Evolutionary conservation across 805 yeast species (phyloP).

Genomic region (Kuraishia hungarica): DNA sequence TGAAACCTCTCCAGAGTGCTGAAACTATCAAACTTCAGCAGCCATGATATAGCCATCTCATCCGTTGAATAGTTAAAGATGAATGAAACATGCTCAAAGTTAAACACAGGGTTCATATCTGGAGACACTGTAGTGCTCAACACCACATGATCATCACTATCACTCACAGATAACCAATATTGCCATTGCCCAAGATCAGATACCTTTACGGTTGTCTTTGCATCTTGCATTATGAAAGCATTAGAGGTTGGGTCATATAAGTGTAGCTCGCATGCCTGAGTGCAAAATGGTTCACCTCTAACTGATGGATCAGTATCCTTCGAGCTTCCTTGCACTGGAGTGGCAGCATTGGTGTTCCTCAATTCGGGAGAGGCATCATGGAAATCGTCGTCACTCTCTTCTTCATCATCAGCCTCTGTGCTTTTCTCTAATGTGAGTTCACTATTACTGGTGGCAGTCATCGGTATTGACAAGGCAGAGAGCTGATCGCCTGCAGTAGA

Average conservation of each 20-base stretch:
- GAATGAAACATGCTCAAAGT: conserved; percentile 46
- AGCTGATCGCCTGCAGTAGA: conserved; percentile 10
- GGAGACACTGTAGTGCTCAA: conserved; percentile 35
- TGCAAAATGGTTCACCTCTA: not conserved
- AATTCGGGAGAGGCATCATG: conserved; percentile 16
- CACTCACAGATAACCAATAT: conserved; percentile 41
- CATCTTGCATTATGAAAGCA: conserved; percentile 34
- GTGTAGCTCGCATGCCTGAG: conserved; percentile 28
- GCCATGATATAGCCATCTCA: conserved; percentile 46
- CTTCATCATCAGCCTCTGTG: conserved; percentile 21
- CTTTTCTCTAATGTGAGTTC: conserved; percentile 22
- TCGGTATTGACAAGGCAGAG: conserved; percentile 8
- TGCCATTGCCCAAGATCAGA: conserved; percentile 39
- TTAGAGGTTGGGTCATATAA: conserved; percentile 46
- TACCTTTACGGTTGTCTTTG: conserved; percentile 26
- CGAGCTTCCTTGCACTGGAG: not conserved
- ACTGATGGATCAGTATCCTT: not conserved
- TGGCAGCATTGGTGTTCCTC: not conserved
- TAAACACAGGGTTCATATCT: conserved; percentile 59
- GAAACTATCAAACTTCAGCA: conserved; percentile 42
- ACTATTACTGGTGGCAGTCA: conserved; percentile 13
- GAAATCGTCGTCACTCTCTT: conserved; percentile 17
- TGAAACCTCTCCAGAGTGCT: conserved; percentile 44
- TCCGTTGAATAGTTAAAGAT: conserved; percentile 50
- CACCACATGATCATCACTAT: conserved; percentile 13